phyloP scores from a whole-genome alignment of 345 rosid species.

The Clausena lansium region DNA sequence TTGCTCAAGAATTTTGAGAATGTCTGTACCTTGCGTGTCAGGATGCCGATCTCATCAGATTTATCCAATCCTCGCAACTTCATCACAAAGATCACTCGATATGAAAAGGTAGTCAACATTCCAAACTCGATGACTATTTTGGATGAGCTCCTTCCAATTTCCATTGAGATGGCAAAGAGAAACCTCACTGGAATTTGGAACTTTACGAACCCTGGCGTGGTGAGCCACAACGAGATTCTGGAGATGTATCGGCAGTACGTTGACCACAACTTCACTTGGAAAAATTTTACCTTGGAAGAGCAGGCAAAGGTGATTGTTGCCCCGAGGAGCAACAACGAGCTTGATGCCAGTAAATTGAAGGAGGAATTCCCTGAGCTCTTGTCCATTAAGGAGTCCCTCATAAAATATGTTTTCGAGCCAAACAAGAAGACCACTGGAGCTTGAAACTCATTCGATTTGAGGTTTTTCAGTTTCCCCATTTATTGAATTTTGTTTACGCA shows the following conservation, averaged over 20 bases:
- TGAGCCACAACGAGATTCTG: slow-evolving; percentile 88
- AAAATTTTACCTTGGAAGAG: slow-evolving; percentile 84
- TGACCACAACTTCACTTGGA: slow-evolving; percentile 71
- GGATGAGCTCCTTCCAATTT: slow-evolving; percentile 84
- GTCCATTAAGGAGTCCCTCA: slow-evolving; percentile 78
- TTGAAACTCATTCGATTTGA: slow-evolving; percentile 27
- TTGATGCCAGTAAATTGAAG: slow-evolving; percentile 71
- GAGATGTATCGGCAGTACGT: slow-evolving; percentile 76
- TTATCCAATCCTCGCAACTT: slow-evolving; percentile 80
- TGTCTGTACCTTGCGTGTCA: slow-evolving; percentile 82
- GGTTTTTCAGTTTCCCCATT: slow-evolving; percentile 18
- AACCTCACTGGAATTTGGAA: slow-evolving; percentile 91
- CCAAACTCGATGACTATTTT: slow-evolving; percentile 95
- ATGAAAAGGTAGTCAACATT: slow-evolving; percentile 81
- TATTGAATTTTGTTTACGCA: slow-evolving; percentile 22
- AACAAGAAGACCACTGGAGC: slow-evolving; percentile 55
- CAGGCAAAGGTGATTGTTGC: slow-evolving; percentile 88
- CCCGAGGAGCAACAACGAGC: slow-evolving; percentile 95
- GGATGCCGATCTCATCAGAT: slow-evolving; percentile 92
- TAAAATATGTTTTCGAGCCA: slow-evolving; percentile 76
- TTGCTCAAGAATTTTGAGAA: slow-evolving; percentile 79
- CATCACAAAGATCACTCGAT: slow-evolving; percentile 77
- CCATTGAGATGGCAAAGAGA: slow-evolving; percentile 93
- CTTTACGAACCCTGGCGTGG: slow-evolving; percentile 87
- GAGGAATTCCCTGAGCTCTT: slow-evolving; percentile 76